Evolutionary conservation across 768 basidiomycete species (phyloP).

Genomic region (Saitozyma podzolica): DNA sequence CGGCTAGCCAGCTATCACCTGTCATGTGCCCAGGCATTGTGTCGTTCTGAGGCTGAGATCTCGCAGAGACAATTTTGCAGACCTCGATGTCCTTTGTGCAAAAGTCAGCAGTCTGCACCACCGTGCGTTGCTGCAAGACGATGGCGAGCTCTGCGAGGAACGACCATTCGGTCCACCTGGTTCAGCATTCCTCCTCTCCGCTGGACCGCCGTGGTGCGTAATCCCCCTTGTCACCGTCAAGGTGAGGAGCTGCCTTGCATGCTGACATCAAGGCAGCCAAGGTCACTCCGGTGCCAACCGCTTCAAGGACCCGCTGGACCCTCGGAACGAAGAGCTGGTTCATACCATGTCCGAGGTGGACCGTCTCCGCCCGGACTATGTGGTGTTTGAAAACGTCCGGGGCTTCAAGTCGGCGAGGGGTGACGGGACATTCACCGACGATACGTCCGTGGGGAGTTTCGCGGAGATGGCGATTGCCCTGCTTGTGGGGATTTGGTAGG

Average conservation of each 20-base stretch:
- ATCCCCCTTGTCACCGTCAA: background rate
- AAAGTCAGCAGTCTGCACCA: slow-evolving; percentile 4
- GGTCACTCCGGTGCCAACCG: slow-evolving; percentile 32
- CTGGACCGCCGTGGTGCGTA: slow-evolving; percentile 28
- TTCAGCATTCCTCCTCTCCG: slow-evolving; percentile 18
- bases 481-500: slow-evolving; percentile 16
- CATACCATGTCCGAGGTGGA: slow-evolving; percentile 16
- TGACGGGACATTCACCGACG: slow-evolving; percentile 15
- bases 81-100: slow-evolving; percentile 1
- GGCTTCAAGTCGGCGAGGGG: slow-evolving; percentile 15
- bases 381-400: slow-evolving; percentile 38
- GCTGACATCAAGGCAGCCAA: slow-evolving; percentile 18
- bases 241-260: too few relatives aligned
- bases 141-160: background rate
- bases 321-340: slow-evolving; percentile 27
- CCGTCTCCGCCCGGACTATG: slow-evolving; percentile 17
- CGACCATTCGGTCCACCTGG: background rate
- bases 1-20: too few relatives aligned
- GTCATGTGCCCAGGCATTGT: too few relatives aligned
- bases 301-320: slow-evolving; percentile 10
- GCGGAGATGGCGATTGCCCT: slow-evolving; percentile 15
- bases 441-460: slow-evolving; percentile 13
- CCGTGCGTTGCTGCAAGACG: background rate
- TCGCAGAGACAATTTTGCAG: slow-evolving; percentile 3
- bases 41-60: too few relatives aligned